Conservation (phyloP, 257 asterid species). For the Jaltomata sinuosa region DNA sequence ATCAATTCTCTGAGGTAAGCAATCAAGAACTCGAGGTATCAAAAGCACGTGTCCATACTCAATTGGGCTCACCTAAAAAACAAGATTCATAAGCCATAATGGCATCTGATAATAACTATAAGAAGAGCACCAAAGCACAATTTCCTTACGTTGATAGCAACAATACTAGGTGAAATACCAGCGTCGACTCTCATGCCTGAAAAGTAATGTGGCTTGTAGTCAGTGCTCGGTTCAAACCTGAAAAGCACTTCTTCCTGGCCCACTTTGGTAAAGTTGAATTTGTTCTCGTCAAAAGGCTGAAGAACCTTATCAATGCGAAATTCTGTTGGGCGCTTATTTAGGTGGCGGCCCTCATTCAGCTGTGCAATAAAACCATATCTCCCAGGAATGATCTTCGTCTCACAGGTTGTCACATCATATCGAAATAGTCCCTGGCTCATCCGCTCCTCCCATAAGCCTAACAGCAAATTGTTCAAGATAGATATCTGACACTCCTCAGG, state of each 20-base stretch:
- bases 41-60: constrained; percentile 82
- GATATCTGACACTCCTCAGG: constrained; percentile 26
- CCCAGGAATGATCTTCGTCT: constrained; percentile 57
- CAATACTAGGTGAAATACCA: constrained; percentile 37
- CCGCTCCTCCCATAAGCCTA: constrained; percentile 74
- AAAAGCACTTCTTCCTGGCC: constrained; percentile 77
- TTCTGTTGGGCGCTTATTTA: constrained; percentile 68
- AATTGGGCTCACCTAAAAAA: constrained; percentile 73
- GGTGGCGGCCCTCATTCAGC: constrained; percentile 81
- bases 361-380: constrained; percentile 62
- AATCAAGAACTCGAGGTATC: constrained; percentile 57
- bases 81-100: neutral
- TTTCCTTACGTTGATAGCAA: constrained; percentile 57
- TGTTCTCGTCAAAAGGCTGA: constrained; percentile 59
- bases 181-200: constrained; percentile 18
- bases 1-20: constrained; percentile 53
- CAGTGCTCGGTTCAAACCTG: constrained; percentile 50
- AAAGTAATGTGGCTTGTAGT: constrained; percentile 17
- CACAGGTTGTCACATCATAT: constrained; percentile 67
- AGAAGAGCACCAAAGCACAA: neutral
- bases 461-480: constrained; percentile 33
- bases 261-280: constrained; percentile 62
- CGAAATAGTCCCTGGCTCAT: constrained; percentile 51
- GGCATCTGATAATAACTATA: neutral
- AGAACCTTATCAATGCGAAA: constrained; percentile 66